Percentiles rank a stretch among this genome's conserved stretches.
Conservation (phyloP, 2,329 filamentous ascomycete genomes). For the Coccinonectria pachysandricola region DNA sequence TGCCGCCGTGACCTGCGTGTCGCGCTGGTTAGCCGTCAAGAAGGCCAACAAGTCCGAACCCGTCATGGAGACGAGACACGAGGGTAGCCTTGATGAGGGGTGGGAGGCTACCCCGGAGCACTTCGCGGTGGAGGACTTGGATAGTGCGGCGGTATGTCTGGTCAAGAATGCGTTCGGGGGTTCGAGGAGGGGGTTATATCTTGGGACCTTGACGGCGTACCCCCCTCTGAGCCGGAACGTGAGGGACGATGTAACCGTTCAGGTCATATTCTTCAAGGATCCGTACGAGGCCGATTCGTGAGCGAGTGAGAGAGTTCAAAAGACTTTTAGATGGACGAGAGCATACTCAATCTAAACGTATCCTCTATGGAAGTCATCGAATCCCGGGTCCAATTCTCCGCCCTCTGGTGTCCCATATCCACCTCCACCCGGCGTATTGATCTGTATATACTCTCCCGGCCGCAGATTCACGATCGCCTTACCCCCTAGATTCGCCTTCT, state of each 20-base stretch:
- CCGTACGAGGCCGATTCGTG: slow-evolving; percentile 42
- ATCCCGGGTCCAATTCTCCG: neutral
- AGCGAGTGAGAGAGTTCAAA: slow-evolving; percentile 71
- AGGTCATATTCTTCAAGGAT: slow-evolving; percentile 58
- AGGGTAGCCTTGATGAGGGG: slow-evolving; percentile 11
- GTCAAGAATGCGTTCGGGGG: slow-evolving; percentile 74
- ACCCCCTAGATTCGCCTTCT: slow-evolving; percentile 22
- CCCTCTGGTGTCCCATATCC: slow-evolving; percentile 12
- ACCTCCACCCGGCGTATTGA: slow-evolving; percentile 26
- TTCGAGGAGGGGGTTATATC: slow-evolving; percentile 61
- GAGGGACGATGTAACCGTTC: slow-evolving; percentile 72
- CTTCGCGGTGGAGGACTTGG: slow-evolving; percentile 62
- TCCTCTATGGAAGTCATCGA: slow-evolving; percentile 5
- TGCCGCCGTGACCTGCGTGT: slow-evolving; percentile 47
- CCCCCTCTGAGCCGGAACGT: slow-evolving; percentile 54
- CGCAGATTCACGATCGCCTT: slow-evolving; percentile 22
- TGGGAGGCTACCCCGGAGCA: slow-evolving; percentile 33
- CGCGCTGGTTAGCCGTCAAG: slow-evolving; percentile 36
- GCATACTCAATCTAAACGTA: no score
- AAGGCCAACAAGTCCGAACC: slow-evolving; percentile 16
- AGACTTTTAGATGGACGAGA: no score
- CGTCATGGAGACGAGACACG: slow-evolving; percentile 10
- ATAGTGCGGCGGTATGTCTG: slow-evolving; percentile 72
- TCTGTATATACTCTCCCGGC: slow-evolving; percentile 24
- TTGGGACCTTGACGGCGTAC: slow-evolving; percentile 60